Base-by-base conservation (phyloP, 306 rosid species). In the Inga laurina region DNA sequence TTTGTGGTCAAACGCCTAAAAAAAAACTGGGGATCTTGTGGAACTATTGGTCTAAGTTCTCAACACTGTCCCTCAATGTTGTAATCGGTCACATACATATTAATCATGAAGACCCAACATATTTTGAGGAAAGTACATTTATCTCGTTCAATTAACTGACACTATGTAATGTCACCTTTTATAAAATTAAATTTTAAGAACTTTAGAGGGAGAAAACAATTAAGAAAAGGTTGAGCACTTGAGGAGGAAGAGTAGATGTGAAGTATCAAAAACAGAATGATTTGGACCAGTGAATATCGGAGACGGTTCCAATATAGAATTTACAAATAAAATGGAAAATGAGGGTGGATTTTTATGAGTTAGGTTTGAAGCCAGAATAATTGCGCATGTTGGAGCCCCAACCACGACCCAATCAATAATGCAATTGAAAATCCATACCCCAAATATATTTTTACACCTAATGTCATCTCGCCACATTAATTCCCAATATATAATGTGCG, bases 1-100 rank as follows among this genome's bases (percentile, higher is more conserved):
- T 70, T 44, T 19, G n/a, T 54, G 91, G 90, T 88, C 90, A 91
- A 84, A 86, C 67, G 83, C 81, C 81, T 81, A 69, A 43, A 61
- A 77, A 74, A 76, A 74, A 70, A 70, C 6, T 4, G 52, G 75
- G 76, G 86, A 86, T 86, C 83, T 86, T 8, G 21, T 12, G 68
- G 32, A 56, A 81, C 88, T 70, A 86, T 84, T 81, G 88, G 86
- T 83, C 87, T 12, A 88, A 75, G 82, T 75, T 80, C 64, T 83
- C 74, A 35, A 64, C 78, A 39, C 30, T 74, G 71, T 45, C 8
- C 32, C 74, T n/a, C 21, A 0, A 14, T 72, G 54, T 77, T 83
- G 41, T 46, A 32, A 18, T 87, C 79, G 51, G 43, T 45, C 24
- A 24, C 59, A 35, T 46, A 81, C 12, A n/a, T 2, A 22, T 59